These are phyloP conservation scores for Lactifluus rugatus DNA, from an alignment of 768 basidiomycete genomes.

Conservation along the genomic window DNA sequence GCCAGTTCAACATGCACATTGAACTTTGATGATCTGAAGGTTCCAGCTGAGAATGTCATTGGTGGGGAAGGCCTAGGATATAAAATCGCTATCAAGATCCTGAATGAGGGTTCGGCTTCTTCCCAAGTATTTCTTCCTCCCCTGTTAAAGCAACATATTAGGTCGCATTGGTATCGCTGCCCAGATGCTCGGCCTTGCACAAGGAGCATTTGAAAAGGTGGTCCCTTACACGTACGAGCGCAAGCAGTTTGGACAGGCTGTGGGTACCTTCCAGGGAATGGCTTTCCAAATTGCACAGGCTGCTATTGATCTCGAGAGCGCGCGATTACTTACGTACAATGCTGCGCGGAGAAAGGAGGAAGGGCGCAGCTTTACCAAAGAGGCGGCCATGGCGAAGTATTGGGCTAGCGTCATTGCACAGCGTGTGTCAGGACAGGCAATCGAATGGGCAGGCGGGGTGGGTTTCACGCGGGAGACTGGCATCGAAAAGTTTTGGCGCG, in stretches of 20 bases:
- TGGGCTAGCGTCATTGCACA: slow-evolving; percentile 86
- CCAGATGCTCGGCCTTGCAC: slow-evolving; percentile 97
- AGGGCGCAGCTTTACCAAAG: slow-evolving; percentile 74
- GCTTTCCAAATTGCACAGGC: slow-evolving; percentile 88
- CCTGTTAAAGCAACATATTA: slow-evolving; percentile 18
- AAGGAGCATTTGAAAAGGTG: slow-evolving; percentile 91
- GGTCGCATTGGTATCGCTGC: slow-evolving; percentile 95
- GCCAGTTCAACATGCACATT: slow-evolving; percentile 93
- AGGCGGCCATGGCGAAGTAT: slow-evolving; percentile 98
- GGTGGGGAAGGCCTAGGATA: slow-evolving; percentile 90
- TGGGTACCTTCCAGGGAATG: slow-evolving; percentile 96
- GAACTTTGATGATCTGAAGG: slow-evolving; percentile 87
- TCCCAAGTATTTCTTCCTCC: background rate
- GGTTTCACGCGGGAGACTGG: slow-evolving; percentile 92
- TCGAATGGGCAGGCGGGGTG: slow-evolving; percentile 93
- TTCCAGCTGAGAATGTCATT: slow-evolving; percentile 81
- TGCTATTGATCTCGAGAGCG: slow-evolving; percentile 82
- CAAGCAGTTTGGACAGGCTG: slow-evolving; percentile 86
- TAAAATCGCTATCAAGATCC: slow-evolving; percentile 94
- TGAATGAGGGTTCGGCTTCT: slow-evolving; percentile 66
- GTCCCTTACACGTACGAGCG: slow-evolving; percentile 95
- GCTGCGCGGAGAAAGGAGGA: slow-evolving; percentile 93
- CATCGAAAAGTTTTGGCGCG: slow-evolving; percentile 94
- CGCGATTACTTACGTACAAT: slow-evolving; percentile 89
- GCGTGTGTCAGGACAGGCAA: slow-evolving; percentile 76